phyloP scores from a whole-genome alignment of 2,329 filamentous ascomycete genomes.

The Diaporthe helianthi region DNA sequence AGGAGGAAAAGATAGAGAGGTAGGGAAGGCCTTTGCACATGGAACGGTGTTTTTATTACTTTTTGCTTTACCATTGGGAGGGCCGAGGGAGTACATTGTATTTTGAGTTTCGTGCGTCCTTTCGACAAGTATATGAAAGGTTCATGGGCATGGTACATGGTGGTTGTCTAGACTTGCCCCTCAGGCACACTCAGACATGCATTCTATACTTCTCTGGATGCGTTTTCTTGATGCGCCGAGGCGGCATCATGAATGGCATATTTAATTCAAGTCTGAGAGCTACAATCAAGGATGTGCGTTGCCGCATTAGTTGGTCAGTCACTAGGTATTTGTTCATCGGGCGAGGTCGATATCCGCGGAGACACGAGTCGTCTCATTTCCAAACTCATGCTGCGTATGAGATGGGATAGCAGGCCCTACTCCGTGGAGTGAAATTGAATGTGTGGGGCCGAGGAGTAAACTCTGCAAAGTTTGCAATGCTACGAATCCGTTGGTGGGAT shows the following conservation, averaged over 20 bases:
- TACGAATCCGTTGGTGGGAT: no score
- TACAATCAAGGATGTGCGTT: constrained; percentile 6
- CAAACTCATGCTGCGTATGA: constrained; percentile 1
- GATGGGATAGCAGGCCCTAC: neutral
- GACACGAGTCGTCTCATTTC: neutral
- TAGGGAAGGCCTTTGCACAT: constrained; percentile 28
- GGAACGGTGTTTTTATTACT: constrained; percentile 32
- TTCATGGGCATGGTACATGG: constrained; percentile 33
- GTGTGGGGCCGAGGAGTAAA: neutral
- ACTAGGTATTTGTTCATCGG: neutral
- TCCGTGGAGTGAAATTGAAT: neutral
- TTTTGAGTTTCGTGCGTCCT: constrained; percentile 31
- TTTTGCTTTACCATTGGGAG: constrained; percentile 25
- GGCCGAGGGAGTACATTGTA: constrained; percentile 27
- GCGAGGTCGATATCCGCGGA: neutral
- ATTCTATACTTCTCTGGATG: constrained; percentile 25
- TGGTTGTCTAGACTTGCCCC: constrained; percentile 30
- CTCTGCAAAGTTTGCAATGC: neutral
- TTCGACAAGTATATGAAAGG: constrained; percentile 26
- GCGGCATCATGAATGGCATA: constrained; percentile 30
- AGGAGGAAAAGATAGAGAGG: neutral
- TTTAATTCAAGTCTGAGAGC: constrained; percentile 33
- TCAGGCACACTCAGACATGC: constrained; percentile 18
- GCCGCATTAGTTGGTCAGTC: neutral
- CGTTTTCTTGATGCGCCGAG: constrained; percentile 13